phyloP scores from a whole-genome alignment of 1,284 basidiomycete genomes.

The Exsudoporus floridanus region DNA sequence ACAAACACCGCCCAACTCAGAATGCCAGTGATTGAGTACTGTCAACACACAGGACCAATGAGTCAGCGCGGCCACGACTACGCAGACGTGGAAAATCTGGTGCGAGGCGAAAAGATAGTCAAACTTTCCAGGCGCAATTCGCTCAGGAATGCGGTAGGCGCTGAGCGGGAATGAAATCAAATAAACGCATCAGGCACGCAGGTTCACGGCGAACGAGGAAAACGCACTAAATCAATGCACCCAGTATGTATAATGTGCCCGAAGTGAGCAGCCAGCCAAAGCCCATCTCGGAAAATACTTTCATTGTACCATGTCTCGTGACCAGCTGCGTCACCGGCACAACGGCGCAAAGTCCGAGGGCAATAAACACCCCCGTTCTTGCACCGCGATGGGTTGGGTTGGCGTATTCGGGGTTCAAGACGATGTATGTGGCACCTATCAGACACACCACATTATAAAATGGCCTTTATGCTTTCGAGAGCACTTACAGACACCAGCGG shows the following conservation, averaged over 20 bases:
- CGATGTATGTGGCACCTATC: conserved; percentile 69
- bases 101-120: conserved; percentile 82
- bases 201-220: conserved; percentile 28
- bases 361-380: conserved; percentile 80
- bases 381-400: conserved; percentile 75
- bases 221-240: conserved; percentile 81
- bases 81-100: conserved; percentile 85
- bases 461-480: not conserved
- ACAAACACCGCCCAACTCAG: conserved; percentile 36
- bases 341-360: conserved; percentile 72
- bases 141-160: conserved; percentile 82
- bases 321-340: conserved; percentile 73
- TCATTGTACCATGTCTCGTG: conserved; percentile 54
- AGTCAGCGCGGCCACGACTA: conserved; percentile 73
- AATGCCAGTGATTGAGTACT: conserved; percentile 59
- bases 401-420: conserved; percentile 77
- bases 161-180: conserved; percentile 44
- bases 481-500: conserved; percentile 61
- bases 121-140: conserved; percentile 74
- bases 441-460: conserved; percentile 9
- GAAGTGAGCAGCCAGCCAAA: conserved; percentile 67
- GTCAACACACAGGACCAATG: conserved; percentile 68
- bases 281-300: conserved; percentile 62
- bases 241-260: conserved; percentile 71
- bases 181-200: conserved; percentile 25